A percentile compares a stretch with the other conserved stretches of the same genome.
Evolutionary conservation across 495 filamentous ascomycete genomes (phyloP).

Genomic region (Podospora tetraspora): DNA sequence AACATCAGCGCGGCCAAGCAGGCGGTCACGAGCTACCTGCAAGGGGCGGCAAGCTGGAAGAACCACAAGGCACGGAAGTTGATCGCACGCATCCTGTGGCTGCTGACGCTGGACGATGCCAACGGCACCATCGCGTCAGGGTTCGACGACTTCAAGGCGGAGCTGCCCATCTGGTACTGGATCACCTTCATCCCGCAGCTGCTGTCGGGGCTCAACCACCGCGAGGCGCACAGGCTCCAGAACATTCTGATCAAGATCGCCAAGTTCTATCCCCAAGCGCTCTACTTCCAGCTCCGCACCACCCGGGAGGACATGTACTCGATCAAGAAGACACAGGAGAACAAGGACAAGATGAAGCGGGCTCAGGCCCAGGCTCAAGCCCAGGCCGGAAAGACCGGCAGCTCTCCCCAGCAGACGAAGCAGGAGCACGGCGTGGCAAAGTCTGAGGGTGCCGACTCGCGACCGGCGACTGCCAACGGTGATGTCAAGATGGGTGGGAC

Average conservation of each 20-base stretch:
- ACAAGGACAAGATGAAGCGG: conserved; percentile 49
- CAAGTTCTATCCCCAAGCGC: conserved; percentile 85
- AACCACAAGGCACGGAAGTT: conserved; percentile 93
- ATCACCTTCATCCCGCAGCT: conserved; percentile 98
- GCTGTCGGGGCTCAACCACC: conserved; percentile 78
- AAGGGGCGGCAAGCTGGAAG: conserved; percentile 93
- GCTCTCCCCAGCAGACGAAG: conserved; percentile 43
- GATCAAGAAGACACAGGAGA: conserved; percentile 83
- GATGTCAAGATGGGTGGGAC: conserved; percentile 40
- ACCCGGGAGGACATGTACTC: conserved; percentile 89
- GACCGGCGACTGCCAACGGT: conserved; percentile 47
- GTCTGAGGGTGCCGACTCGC: conserved; percentile 24
- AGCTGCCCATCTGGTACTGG: conserved; percentile 98
- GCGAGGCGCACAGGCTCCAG: conserved; percentile 81
- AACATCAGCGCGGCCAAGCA: conserved; percentile 78
- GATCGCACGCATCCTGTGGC: conserved; percentile 92
- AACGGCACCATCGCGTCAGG: conserved; percentile 72
- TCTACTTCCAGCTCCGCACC: conserved; percentile 91
- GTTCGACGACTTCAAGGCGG: conserved; percentile 92
- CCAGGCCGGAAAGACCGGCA: conserved; percentile 30
- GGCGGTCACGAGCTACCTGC: conserved; percentile 91
- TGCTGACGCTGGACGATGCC: conserved; percentile 87
- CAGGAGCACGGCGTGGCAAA: conserved; percentile 33
- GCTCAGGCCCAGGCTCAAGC: conserved; percentile 7
- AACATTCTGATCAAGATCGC: conserved; percentile 85